These are phyloP conservation scores for Coffea humblotiana DNA, from an alignment of 305 asterid genomes.

Conservation along the genomic window DNA sequence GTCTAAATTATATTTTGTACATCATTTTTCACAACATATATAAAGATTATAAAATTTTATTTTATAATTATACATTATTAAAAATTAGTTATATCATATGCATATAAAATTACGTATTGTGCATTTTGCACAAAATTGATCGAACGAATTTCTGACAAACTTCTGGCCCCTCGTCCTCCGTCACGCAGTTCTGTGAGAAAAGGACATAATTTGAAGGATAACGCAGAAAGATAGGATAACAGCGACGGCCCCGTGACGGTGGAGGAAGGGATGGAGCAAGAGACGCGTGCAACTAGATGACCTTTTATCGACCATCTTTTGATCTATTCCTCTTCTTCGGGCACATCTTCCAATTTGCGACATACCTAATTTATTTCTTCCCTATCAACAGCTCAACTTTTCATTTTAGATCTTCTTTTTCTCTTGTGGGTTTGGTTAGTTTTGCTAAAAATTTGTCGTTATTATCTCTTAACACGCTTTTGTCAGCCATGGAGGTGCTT, in stretches of 20 bases:
- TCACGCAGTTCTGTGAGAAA: too few relatives aligned
- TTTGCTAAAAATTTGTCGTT: not conserved
- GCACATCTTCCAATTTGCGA: conserved; percentile 24
- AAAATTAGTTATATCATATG: too few relatives aligned
- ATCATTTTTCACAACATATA: too few relatives aligned
- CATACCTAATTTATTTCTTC: not conserved
- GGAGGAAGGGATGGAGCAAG: conserved; percentile 4
- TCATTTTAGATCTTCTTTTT: not conserved
- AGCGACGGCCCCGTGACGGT: conserved; percentile 17
- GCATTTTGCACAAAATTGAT: too few relatives aligned
- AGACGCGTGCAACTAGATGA: conserved; percentile 23
- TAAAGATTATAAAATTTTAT: too few relatives aligned
- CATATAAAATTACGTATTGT: too few relatives aligned
- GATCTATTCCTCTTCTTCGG: not conserved
- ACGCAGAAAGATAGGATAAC: not conserved
- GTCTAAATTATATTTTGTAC: too few relatives aligned
- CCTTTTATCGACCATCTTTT: conserved; percentile 1
- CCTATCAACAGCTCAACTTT: not conserved
- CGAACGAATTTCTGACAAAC: too few relatives aligned
- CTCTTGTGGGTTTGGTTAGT: not conserved
- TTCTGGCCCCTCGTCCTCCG: too few relatives aligned
- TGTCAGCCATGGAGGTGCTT: not conserved
- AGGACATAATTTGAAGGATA: too few relatives aligned
- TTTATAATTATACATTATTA: too few relatives aligned
- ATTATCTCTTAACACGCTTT: not conserved